Conservation (phyloP, 768 basidiomycete genomes). For the Epithele typhae region DNA sequence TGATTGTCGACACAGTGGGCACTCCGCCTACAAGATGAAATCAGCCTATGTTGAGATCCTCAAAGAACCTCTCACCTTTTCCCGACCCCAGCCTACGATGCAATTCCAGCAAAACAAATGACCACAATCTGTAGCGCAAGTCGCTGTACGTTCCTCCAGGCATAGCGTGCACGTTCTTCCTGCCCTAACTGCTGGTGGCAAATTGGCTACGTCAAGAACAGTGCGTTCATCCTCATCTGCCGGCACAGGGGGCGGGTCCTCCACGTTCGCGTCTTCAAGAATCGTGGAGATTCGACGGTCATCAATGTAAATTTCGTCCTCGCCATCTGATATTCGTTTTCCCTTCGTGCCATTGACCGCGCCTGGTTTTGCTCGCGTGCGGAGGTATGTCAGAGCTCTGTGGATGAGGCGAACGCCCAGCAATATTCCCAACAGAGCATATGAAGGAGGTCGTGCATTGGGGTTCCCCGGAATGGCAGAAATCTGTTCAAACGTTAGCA, state of each 20-base stretch:
- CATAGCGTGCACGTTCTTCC: constrained; percentile 78
- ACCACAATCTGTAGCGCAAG: constrained; percentile 82
- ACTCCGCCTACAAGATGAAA: constrained; percentile 58
- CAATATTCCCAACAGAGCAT: constrained; percentile 78
- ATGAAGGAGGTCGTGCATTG: constrained; percentile 73
- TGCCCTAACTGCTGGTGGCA: constrained; percentile 49
- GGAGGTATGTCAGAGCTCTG: constrained; percentile 49
- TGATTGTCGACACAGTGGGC: constrained; percentile 80
- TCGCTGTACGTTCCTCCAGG: constrained; percentile 78
- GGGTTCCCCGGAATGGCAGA: constrained; percentile 70
- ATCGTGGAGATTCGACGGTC: constrained; percentile 56
- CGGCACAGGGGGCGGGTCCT: constrained; percentile 47
- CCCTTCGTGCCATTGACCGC: constrained; percentile 29
- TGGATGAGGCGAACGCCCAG: constrained; percentile 61
- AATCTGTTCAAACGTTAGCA: no score
- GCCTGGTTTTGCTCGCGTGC: constrained; percentile 22
- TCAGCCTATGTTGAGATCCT: neutral
- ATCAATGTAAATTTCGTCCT: constrained; percentile 48
- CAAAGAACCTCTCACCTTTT: constrained; percentile 52
- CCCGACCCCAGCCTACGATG: constrained; percentile 83
- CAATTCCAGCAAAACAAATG: constrained; percentile 91
- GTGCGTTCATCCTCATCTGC: constrained; percentile 73
- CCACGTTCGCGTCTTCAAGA: constrained; percentile 46
- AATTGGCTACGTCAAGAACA: constrained; percentile 51
- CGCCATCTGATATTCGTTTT: constrained; percentile 28